Conservation (phyloP, 495 filamentous ascomycete species). For the Trichoderma asperelloides region DNA sequence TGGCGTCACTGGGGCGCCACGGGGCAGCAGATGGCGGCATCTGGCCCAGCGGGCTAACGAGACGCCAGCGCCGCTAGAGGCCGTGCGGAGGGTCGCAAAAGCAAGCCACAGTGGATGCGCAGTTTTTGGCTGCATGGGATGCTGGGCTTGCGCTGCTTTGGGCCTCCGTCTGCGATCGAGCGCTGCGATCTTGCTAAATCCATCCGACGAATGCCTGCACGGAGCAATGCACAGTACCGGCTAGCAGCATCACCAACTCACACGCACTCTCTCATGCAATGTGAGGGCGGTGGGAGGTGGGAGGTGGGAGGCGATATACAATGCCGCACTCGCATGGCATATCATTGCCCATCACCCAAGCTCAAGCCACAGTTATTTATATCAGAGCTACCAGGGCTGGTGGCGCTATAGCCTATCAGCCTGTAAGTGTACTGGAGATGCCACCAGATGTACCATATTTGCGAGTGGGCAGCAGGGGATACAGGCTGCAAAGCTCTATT, state of each 20-base stretch:
- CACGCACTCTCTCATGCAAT: too few species aligned
- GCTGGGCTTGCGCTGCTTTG: not conserved
- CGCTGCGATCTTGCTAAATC: not conserved
- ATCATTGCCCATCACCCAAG: too few species aligned
- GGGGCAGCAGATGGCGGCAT: slow-evolving; percentile 3
- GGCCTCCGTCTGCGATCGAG: not conserved
- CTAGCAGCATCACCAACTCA: not conserved
- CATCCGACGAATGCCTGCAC: not conserved
- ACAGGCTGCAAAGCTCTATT: not conserved
- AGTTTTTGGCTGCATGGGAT: not conserved
- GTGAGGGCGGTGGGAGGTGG: too few species aligned
- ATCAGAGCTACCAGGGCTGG: too few species aligned
- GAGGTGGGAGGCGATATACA: too few species aligned
- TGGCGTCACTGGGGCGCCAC: slow-evolving; percentile 6
- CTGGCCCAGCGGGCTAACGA: not conserved
- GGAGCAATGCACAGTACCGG: not conserved
- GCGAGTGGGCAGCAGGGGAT: too few species aligned
- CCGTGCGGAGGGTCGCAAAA: not conserved
- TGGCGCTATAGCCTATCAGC: too few species aligned
- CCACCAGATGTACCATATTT: too few species aligned
- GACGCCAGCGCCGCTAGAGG: not conserved
- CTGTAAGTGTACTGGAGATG: too few species aligned
- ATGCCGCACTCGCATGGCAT: too few species aligned
- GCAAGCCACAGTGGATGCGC: not conserved
- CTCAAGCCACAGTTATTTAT: too few species aligned